Base-by-base conservation (phyloP, 352 stramenopile genomes). In the Phytophthora citricola region DNA sequence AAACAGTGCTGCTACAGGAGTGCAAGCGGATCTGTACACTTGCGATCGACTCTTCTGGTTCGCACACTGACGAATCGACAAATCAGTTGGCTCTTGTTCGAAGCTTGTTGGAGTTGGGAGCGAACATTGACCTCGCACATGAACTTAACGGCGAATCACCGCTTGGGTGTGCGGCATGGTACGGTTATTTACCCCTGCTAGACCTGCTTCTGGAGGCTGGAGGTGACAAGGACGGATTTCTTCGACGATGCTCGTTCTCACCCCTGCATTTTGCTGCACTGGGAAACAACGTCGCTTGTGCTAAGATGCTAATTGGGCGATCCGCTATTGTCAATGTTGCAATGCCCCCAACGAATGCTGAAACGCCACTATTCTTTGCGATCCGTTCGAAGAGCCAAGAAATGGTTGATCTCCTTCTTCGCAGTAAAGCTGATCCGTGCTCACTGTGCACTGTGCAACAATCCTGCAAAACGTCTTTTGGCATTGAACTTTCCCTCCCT, bases 241-340 rank as follows among this genome's bases (percentile, higher is more conserved):
- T 73, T 1, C 57, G 69, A 12, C 60, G 67, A 12, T 53, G 68
- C n/a, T 88, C 81, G 9, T 87, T 83, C 34, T 85, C 82, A 10
- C 65, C 82, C 2, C 60, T 91, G 3, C 82, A 91, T 54, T 91
- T 89, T 63, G 78, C 82, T 31, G 71, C 76, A 0, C 68, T 88
- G 10, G 78, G 69, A 12, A 71, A 60, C 20, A 73, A 78, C 34
- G 2, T 78, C 10, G 54, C 71, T 7, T 89, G 82, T 36, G 73
- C 71, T 1, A 83, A 84, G 43, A 32, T 76, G 62, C 51, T 91
- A 8, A 45, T 91, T 22, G 38, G 56, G n/a, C 44, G 54, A 11
- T 62, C 63, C 27, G 74, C 73, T n/a, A 73, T 36, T 5, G 59
- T 87, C 7, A 88, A 91, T 45, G 51, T 75, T 34, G 69, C 78